Base-by-base conservation (phyloP, 2,329 filamentous ascomycete genomes). In the Colletotrichum viniferum region DNA sequence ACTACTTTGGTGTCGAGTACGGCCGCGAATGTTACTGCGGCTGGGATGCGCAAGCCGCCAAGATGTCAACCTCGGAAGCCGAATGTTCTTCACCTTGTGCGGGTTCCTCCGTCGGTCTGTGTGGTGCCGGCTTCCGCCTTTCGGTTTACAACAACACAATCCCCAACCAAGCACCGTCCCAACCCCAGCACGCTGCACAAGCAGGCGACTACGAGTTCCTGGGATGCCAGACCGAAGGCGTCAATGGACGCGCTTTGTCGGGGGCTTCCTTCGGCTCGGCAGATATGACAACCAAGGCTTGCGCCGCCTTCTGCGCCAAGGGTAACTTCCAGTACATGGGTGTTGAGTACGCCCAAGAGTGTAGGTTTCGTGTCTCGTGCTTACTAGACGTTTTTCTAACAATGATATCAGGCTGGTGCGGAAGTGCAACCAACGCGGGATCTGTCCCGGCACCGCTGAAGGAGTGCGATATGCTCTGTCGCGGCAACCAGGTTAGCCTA, bases 311-410 rank as follows among this genome's bases (percentile, higher is more conserved):
- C 72, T 81, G 79, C 28, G 77, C 56, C 6, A 43, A 76, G 4
- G 77, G 66, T n/a, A 77, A 76, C 52, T 78, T 69, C 69, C 65
- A 71, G 13, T 77, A 76, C 55, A 79, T 80, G 70, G 81, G 80
- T 56, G 36, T 82, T 6, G 81, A 82, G 64, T 82, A 81, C 38
- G 78, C 70, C 7, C 73, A 79, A n/a, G 81, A 82, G 68, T 82
- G 81, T 74, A 28, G 56, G 67, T 65, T 24, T 16, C 13, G 38
- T n/a, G 21, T 36, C 7, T 24, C 38, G 8, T 60, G 81, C 79
- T 85, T 21, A 13, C 8, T 58, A 5, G 10, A 10, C 16, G 7
- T 12, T 16, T 16, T 32, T 43, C 69, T 73, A 4, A 48, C 34
- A 38, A 14, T n/a, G 30, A 14, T 5, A 10, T 7, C 21, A 74